Base-by-base conservation (phyloP, 1,284 basidiomycete species). In the Earliella scabrosa region DNA sequence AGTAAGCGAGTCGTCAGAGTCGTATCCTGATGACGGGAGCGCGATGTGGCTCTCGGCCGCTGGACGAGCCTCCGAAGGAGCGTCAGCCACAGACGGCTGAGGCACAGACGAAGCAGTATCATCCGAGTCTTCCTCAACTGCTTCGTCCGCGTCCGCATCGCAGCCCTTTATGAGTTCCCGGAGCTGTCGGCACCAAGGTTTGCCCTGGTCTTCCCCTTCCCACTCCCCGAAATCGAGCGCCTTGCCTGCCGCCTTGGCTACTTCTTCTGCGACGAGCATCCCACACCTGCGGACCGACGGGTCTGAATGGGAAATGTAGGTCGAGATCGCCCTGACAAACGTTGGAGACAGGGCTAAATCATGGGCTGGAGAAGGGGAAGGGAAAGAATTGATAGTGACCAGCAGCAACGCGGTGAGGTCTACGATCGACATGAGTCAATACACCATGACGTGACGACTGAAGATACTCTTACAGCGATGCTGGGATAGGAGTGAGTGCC, bases 261-360 rank as follows among this genome's bases (percentile, higher is more conserved):
- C 80, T 47, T 90, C 75, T 71, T 99, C 97, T 0, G 93, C 97
- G 0, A 87, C 86, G 11, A 98, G 81, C 95, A 98, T 97, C 2
- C 97, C 97, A 61, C 94, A 89, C n/a, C 89, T 81, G 2, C 96
- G 87, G 13, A 97, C 81, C 2, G 83, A 80, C 3, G 80, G 74
- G 55, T 97, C 93, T 3, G 90, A 75, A 65, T 97, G 94, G 0
- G 79, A 80, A 39, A 97, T 86, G 67, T 95, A 97, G 6, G 75
- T 73, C 9, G 90, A 85, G 27, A 98, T 81, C 5, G 87, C 86
- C 20, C 80, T 77, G 54, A 98, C 82, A 66, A 98, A 90, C 0
- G 76, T 58, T 1, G 86, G 74, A 1, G 86, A 88, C 39, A 81
- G 67, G 2, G 84, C 78, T 2, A 88, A 69, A 11, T 63, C 41